A percentile compares a stretch with the other conserved stretches of the same genome.
Evolutionary conservation across 495 filamentous ascomycete species (phyloP).

Genomic region (Tetracladium setigerum): DNA sequence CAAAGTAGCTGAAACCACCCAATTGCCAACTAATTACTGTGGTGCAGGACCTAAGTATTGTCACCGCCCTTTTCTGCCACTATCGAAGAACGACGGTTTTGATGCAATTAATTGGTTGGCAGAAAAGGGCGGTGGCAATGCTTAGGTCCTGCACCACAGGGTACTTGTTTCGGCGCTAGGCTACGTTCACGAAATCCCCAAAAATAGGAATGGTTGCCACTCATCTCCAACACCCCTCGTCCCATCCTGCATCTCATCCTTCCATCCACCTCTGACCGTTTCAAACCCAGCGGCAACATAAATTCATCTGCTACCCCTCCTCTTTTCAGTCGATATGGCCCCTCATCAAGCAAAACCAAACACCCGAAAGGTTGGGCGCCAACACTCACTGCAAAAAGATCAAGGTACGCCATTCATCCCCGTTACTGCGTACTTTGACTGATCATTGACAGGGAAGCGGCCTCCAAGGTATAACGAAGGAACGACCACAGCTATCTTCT

Average conservation of each 20-base stretch:
- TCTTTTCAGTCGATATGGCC: conserved; percentile 22
- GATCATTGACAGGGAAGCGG: conserved; percentile 10
- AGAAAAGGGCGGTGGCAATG: no score
- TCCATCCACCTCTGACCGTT: not conserved
- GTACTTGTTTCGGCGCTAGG: not conserved
- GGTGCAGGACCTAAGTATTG: no score
- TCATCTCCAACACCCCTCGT: not conserved
- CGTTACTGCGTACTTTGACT: conserved; percentile 10
- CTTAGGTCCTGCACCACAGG: not conserved
- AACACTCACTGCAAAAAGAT: conserved; percentile 9
- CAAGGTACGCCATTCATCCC: conserved; percentile 11
- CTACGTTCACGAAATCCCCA: not conserved
- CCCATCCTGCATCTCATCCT: not conserved
- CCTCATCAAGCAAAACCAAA: conserved; percentile 19
- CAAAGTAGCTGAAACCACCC: no score
- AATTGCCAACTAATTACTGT: no score
- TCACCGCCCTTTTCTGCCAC: no score
- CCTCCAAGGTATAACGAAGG: conserved; percentile 16
- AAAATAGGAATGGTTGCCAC: not conserved
- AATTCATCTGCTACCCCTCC: conserved; percentile 15
- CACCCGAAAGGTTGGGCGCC: conserved; percentile 17
- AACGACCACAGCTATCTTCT: conserved; percentile 11
- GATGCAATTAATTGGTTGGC: no score
- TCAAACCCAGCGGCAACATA: conserved; percentile 14
- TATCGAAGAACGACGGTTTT: no score